Percentiles rank a stretch among this genome's conserved stretches.
Evolutionary conservation across 2,329 filamentous ascomycete species (phyloP).

Genomic region (Ceratocystis lukuohia): DNA sequence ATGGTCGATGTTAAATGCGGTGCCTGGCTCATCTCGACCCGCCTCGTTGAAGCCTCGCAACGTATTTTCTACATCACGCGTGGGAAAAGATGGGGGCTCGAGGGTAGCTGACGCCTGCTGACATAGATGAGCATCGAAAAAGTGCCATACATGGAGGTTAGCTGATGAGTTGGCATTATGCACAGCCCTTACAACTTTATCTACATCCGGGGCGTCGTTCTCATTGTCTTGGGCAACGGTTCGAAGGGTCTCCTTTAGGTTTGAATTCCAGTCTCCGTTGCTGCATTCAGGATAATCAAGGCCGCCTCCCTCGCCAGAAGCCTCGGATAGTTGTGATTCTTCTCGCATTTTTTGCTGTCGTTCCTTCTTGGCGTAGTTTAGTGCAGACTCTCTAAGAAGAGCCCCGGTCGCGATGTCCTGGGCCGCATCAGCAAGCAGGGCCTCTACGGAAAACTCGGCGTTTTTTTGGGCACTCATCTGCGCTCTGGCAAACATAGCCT

Average conservation of each 20-base stretch:
- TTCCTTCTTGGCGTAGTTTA: neutral
- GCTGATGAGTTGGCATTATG: conserved; percentile 1
- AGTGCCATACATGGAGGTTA: conserved; percentile 12
- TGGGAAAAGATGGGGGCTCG: neutral
- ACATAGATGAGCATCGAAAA: neutral
- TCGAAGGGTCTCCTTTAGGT: conserved; percentile 13
- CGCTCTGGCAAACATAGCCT: neutral
- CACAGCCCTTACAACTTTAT: conserved; percentile 19
- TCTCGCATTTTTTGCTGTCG: neutral
- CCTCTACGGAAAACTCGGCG: neutral
- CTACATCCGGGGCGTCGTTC: conserved; percentile 16
- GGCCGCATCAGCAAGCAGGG: conserved; percentile 12
- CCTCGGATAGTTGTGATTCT: neutral
- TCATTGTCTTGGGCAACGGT: conserved; percentile 10
- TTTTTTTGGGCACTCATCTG: conserved; percentile 1
- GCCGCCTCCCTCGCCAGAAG: neutral
- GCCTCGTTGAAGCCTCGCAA: conserved; percentile 26
- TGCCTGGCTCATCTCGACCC: conserved; percentile 27
- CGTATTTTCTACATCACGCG: neutral
- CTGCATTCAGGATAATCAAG: neutral
- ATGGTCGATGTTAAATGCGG: neutral
- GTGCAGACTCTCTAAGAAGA: neutral
- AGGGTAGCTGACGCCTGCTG: neutral
- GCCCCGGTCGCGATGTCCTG: conserved; percentile 3
- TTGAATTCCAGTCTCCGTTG: neutral